Evolutionary conservation across 2,329 filamentous ascomycete species (phyloP).

Genomic region (Drechslera avenae): DNA sequence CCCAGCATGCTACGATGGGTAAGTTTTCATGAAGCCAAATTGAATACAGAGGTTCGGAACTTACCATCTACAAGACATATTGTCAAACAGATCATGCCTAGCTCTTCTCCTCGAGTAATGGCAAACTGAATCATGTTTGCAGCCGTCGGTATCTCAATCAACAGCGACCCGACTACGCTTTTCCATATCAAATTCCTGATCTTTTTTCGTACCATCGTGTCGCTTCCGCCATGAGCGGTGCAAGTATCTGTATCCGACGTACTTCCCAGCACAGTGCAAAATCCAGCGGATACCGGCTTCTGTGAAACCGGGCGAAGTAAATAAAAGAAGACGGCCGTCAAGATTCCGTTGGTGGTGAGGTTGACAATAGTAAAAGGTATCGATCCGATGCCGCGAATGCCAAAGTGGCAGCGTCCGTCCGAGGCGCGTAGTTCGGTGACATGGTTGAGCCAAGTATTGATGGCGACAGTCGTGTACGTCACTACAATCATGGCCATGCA

Average conservation of each 20-base stretch:
- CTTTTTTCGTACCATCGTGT: conserved; percentile 22
- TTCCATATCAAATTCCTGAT: conserved; percentile 34
- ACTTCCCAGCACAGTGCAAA: not conserved
- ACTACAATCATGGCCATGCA: conserved; percentile 30
- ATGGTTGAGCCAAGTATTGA: conserved; percentile 35
- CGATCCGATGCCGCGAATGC: conserved; percentile 40
- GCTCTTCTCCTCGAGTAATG: conserved; percentile 36
- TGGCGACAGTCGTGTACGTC: conserved; percentile 29
- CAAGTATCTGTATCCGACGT: not conserved
- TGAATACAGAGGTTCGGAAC: not conserved
- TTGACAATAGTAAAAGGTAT: conserved; percentile 46
- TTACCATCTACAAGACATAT: conserved; percentile 49
- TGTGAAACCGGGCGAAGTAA: conserved; percentile 36
- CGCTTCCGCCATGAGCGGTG: not conserved
- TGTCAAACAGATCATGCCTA: conserved; percentile 47
- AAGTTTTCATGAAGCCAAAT: not conserved
- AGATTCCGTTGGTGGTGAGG: conserved; percentile 39
- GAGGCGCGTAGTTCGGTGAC: conserved; percentile 32
- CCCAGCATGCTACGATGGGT: conserved; percentile 21
- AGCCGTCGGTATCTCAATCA: conserved; percentile 46
- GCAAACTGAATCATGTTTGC: conserved; percentile 46
- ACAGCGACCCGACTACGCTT: conserved; percentile 36
- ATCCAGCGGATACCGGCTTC: not conserved
- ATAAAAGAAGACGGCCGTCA: conserved; percentile 47
- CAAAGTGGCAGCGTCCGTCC: conserved; percentile 45